A percentile compares a stretch with the other conserved stretches of the same genome.
These are phyloP conservation scores for Limonium bicolor DNA, from an alignment of 148 eudicot genomes.

Conservation along the genomic window DNA sequence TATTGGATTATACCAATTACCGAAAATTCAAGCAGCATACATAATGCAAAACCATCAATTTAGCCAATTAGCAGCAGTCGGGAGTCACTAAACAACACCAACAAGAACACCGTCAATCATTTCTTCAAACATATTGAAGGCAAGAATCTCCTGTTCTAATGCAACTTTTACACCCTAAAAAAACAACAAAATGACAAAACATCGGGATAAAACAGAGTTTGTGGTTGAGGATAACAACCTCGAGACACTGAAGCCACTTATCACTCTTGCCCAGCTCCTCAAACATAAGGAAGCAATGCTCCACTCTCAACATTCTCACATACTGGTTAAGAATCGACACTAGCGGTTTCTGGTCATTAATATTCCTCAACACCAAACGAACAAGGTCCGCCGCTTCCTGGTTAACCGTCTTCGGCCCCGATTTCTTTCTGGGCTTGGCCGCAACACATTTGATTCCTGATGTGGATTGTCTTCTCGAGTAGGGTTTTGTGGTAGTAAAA, in stretches of 20 bases:
- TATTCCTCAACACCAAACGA: conserved; percentile 31
- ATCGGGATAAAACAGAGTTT: conserved; percentile 1
- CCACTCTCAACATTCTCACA: conserved; percentile 49
- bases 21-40: too few relatives aligned
- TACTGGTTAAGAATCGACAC: conserved; percentile 46
- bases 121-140: conserved; percentile 1
- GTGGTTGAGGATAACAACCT: conserved; percentile 36
- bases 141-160: neutral
- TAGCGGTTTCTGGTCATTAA: conserved; percentile 41
- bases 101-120: too few relatives aligned
- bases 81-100: too few relatives aligned
- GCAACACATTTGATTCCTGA: conserved; percentile 4
- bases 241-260: conserved; percentile 92
- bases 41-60: too few relatives aligned
- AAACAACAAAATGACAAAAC: neutral
- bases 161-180: neutral
- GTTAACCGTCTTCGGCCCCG: conserved; percentile 8
- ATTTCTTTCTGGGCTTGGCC: conserved; percentile 16
- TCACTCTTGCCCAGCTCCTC: conserved; percentile 73
- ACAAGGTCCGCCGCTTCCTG: conserved; percentile 52
- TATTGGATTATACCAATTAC: too few relatives aligned
- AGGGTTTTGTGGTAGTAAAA: too few relatives aligned
- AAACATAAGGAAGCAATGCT: conserved; percentile 85
- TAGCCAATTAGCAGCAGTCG: too few relatives aligned
- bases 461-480: neutral